Percentiles rank a stretch among this genome's conserved stretches.
These are phyloP conservation scores for Tolypocladium ophioglossoides DNA, from an alignment of 2,329 filamentous ascomycete genomes.

Conservation along the genomic window DNA sequence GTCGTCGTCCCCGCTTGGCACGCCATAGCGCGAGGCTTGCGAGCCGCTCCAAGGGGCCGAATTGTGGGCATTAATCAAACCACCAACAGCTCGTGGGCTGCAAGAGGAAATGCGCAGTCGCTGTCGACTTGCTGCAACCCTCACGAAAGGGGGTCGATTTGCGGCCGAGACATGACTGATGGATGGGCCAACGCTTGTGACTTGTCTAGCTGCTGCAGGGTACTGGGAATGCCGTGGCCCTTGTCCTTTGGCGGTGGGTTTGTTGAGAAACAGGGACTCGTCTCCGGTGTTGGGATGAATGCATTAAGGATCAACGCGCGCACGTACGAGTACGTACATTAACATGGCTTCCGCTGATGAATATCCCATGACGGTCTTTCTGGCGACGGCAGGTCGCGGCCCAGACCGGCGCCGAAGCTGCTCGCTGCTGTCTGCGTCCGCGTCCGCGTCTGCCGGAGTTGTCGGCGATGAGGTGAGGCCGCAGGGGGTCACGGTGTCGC, in stretches of 20 bases:
- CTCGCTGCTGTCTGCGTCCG: too few species aligned
- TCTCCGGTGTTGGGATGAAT: neutral
- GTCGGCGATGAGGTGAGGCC: neutral
- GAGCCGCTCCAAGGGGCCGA: neutral
- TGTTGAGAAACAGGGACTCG: neutral
- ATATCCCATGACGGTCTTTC: neutral
- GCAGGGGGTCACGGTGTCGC: neutral
- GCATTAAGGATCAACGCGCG: neutral
- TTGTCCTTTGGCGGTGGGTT: neutral
- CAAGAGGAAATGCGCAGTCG: neutral
- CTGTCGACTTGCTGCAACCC: neutral
- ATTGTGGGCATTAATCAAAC: constrained; percentile 6
- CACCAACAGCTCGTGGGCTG: neutral
- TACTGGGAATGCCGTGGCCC: neutral
- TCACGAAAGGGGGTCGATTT: neutral
- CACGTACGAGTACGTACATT: neutral
- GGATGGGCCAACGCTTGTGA: neutral
- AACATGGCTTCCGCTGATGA: neutral
- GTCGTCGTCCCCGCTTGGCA: neutral
- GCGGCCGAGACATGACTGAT: constrained; percentile 2
- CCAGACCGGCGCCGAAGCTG: neutral
- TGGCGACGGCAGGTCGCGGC: neutral
- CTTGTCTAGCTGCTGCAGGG: neutral
- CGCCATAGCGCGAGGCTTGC: neutral
- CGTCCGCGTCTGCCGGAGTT: neutral